Evolutionary conservation across 306 rosid species (phyloP).

Genomic region (Sindora glabra): DNA sequence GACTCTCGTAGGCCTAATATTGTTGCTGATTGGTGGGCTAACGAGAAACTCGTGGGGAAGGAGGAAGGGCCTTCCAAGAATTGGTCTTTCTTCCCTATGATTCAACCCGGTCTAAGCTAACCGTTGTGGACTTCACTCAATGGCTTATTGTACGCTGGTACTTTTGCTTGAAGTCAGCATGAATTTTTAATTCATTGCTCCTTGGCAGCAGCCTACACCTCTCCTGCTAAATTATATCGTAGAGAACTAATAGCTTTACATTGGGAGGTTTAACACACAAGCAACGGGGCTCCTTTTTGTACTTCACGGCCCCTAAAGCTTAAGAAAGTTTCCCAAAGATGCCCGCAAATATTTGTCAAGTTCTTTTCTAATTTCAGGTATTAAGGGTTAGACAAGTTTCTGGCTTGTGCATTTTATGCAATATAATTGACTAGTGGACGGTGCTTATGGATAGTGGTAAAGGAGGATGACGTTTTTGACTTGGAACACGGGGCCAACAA

Average conservation of each 20-base stretch:
- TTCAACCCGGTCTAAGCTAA: slow-evolving; percentile 59
- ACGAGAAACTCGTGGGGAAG: slow-evolving; percentile 57
- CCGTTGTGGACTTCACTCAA: slow-evolving; percentile 5
- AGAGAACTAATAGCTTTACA: slow-evolving; percentile 8
- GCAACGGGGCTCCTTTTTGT: too few relatives aligned
- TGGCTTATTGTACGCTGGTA: slow-evolving; percentile 13
- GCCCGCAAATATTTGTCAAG: too few relatives aligned
- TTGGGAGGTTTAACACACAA: too few relatives aligned
- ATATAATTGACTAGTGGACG: too few relatives aligned
- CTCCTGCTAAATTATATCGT: slow-evolving; percentile 20
- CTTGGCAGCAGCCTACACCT: slow-evolving; percentile 1
- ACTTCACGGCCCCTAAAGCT: too few relatives aligned
- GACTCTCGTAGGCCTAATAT: slow-evolving; percentile 42
- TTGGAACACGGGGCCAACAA: too few relatives aligned
- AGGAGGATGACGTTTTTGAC: too few relatives aligned
- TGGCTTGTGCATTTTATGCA: too few relatives aligned
- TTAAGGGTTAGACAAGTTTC: too few relatives aligned
- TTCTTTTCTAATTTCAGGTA: too few relatives aligned
- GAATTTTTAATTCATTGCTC: slow-evolving; percentile 18
- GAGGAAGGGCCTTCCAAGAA: slow-evolving; percentile 39
- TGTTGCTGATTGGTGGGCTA: slow-evolving; percentile 85
- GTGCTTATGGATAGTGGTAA: too few relatives aligned
- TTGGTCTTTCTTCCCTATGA: slow-evolving; percentile 85
- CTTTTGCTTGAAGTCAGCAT: slow-evolving; percentile 11
- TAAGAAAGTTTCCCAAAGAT: too few relatives aligned